Percentiles rank a stretch among this genome's conserved stretches.
These are phyloP conservation scores for Phoenix roebelenii DNA, from an alignment of 176 grass and related monocot species.

Conservation along the genomic window DNA sequence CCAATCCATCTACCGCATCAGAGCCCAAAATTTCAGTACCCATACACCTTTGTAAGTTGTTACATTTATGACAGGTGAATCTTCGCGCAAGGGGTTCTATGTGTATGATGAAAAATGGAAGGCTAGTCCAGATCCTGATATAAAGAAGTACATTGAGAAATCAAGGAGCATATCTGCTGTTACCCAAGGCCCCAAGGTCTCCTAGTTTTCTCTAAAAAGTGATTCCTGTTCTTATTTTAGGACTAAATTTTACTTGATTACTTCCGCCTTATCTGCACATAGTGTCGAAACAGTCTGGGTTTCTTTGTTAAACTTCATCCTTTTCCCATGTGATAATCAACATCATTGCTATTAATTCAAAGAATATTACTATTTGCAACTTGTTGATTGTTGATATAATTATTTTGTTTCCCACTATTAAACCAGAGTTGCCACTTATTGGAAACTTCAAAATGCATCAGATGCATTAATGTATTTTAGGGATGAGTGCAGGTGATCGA, in stretches of 20 bases:
- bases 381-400: too few relatives aligned
- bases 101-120: conserved; percentile 88
- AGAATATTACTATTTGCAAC: too few relatives aligned
- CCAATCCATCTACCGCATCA: background rate
- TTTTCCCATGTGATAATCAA: too few relatives aligned
- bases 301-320: too few relatives aligned
- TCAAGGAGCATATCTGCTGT: conserved; percentile 71
- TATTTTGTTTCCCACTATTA: background rate
- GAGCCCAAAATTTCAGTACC: background rate
- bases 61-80: conserved; percentile 46
- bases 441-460: background rate
- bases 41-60: background rate
- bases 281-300: too few relatives aligned
- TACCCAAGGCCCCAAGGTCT: conserved; percentile 50
- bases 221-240: conserved; percentile 10
- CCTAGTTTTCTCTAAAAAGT: background rate
- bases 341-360: too few relatives aligned
- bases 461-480: conserved; percentile 6
- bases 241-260: background rate
- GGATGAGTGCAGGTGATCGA: conserved; percentile 50
- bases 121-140: conserved; percentile 68
- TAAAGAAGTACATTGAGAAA: conserved; percentile 60
- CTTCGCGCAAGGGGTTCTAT: conserved; percentile 69
- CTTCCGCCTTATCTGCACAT: too few relatives aligned
- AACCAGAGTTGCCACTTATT: background rate